phyloP scores from a whole-genome alignment of 2,329 filamentous ascomycete genomes.

The Periglandula ipomoeae region DNA sequence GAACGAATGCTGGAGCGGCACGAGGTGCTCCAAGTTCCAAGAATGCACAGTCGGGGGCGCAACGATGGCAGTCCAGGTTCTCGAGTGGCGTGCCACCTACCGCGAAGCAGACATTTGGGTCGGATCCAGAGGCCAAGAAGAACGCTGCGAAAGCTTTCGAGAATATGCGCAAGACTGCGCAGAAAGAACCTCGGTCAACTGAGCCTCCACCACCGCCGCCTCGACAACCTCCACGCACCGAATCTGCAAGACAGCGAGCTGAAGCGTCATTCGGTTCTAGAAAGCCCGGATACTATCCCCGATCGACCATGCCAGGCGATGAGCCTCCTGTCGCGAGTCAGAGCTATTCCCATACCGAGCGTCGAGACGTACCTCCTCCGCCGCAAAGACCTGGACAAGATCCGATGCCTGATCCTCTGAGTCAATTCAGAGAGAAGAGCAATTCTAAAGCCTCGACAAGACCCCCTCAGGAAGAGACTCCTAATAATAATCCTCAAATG shows the following conservation, averaged over 20 bases:
- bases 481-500: background rate
- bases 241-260: constrained; percentile 43
- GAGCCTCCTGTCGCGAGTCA: constrained; percentile 40
- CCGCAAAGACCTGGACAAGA: constrained; percentile 8
- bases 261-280: constrained; percentile 46
- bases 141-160: constrained; percentile 34
- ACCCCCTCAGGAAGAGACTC: constrained; percentile 3
- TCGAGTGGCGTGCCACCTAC: constrained; percentile 32
- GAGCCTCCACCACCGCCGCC: constrained; percentile 21
- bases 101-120: constrained; percentile 27
- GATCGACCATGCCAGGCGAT: constrained; percentile 38
- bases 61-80: constrained; percentile 36
- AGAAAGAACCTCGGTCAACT: constrained; percentile 18
- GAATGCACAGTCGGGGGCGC: constrained; percentile 28
- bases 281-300: constrained; percentile 40
- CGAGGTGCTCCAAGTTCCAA: constrained; percentile 4
- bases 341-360: constrained; percentile 34
- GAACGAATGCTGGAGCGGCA: constrained; percentile 20
- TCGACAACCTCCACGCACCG: constrained; percentile 37
- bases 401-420: constrained; percentile 36
- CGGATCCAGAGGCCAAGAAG: constrained; percentile 28
- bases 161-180: constrained; percentile 30
- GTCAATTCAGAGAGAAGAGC: constrained; percentile 32
- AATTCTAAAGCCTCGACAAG: constrained; percentile 23
- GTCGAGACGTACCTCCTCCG: constrained; percentile 11